phyloP scores from a whole-genome alignment of 495 filamentous ascomycete genomes.

The Aspergillus mulundensis region DNA sequence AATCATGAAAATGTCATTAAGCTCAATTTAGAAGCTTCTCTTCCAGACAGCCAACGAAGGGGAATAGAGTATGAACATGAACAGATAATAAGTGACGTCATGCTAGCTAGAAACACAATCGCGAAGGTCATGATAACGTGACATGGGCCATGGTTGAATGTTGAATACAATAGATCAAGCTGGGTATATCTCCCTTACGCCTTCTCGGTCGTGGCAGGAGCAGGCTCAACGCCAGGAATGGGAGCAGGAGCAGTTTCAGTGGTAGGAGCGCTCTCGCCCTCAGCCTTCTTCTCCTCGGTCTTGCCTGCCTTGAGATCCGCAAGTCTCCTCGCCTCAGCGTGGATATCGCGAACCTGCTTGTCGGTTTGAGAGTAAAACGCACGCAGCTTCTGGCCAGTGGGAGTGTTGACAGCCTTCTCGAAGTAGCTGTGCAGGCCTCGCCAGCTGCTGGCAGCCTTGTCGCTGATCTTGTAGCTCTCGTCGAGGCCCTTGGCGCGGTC shows the following conservation, averaged over 20 bases:
- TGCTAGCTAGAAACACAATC: conserved; percentile 4
- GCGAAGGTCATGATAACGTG: conserved; percentile 2
- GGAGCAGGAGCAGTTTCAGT: conserved; percentile 16
- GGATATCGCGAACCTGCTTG: conserved; percentile 89
- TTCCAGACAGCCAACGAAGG: not conserved
- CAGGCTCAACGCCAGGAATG: conserved; percentile 16
- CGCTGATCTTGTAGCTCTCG: conserved; percentile 66
- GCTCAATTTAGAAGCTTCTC: conserved; percentile 1
- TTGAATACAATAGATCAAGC: not conserved
- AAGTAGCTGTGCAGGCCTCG: conserved; percentile 75
- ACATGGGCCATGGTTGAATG: not conserved
- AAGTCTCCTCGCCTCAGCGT: conserved; percentile 79
- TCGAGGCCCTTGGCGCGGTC: conserved; percentile 75
- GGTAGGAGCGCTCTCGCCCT: conserved; percentile 17
- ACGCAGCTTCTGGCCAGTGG: conserved; percentile 79
- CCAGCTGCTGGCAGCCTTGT: conserved; percentile 61
- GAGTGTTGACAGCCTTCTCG: conserved; percentile 81
- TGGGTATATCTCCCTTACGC: not conserved
- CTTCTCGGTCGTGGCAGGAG: conserved; percentile 16
- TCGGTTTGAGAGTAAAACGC: conserved; percentile 76
- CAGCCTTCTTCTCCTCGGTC: conserved; percentile 54
- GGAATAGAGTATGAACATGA: not conserved
- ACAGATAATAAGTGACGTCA: conserved; percentile 8
- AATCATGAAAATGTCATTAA: not conserved
- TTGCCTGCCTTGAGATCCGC: conserved; percentile 80